Evolutionary conservation across 1,284 basidiomycete genomes (phyloP), one percentile per base, ranked within the genome.

Genomic region (Xanthoconium separans): DNA sequence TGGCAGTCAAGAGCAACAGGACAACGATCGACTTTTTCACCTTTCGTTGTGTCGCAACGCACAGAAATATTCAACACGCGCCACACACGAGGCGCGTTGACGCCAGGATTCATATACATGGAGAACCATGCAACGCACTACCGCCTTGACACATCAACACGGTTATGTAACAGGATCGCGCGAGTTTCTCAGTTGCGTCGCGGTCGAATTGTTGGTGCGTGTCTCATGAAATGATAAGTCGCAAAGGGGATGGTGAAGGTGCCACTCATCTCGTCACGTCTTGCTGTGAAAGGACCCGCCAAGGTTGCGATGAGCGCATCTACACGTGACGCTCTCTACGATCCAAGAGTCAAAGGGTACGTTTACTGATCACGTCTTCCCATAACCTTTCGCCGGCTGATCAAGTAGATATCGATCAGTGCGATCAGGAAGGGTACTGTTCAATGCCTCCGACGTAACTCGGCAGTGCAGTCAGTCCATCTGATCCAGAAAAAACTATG

Each of bases 141-240:
- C 33, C 10, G 2, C 12, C 31, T 76, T 1, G 75, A 76, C 2
- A 65, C 66, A 6, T 45, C 44, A 0, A 61, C 63, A 6, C 74
- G 64, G 16, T n/a, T 15, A 40, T 2, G 73, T 70, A 20, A 20
- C 4, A 48, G 50, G 39, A 18, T 37, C n/a, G 45, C 49, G 3
- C 40, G 40, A 2, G 54, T 54, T 20, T 9, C 22, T 11, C 10
- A 13, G 8, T n/a, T 42, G 37, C 16, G 37, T 61, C 30, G 56
- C 47, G 4, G 53, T 57, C 4, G 44, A 46, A 45, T 57, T 20
- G n/a, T 63, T n/a, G 51, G 58, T 6, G 37, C 31, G 29, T 52
- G 51, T 46, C 56, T 59, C 15, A 42, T 57, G 37, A 51, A 39
- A 44, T 4, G 57, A 59, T 61, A 27, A 52, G 56, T 46, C 15